Percentiles rank a stretch among this genome's conserved stretches.
Evolutionary conservation across 2,329 filamentous ascomycete genomes (phyloP).

Genomic region (Penicillium sp.): DNA sequence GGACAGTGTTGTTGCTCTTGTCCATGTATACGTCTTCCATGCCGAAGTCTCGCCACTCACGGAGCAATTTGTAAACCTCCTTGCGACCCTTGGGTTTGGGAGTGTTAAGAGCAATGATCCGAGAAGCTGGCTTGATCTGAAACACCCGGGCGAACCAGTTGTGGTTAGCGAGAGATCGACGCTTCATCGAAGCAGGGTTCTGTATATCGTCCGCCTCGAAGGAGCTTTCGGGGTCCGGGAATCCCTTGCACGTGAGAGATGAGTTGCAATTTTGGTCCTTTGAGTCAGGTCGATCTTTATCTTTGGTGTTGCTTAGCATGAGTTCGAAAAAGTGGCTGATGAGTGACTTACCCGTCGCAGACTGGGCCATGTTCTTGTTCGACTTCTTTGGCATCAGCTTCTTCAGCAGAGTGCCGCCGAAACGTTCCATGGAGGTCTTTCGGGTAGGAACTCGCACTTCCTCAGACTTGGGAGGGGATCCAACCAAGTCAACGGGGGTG

Average conservation of each 20-base stretch:
- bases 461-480: neutral
- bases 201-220: conserved; percentile 20
- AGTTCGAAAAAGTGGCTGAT: neutral
- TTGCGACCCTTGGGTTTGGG: conserved; percentile 74
- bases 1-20: conserved; percentile 77
- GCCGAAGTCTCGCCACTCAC: conserved; percentile 82
- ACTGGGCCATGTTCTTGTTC: conserved; percentile 36
- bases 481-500: conserved; percentile 20
- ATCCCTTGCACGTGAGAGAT: conserved; percentile 13
- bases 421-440: conserved; percentile 33
- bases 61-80: conserved; percentile 74
- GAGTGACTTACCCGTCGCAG: conserved; percentile 43
- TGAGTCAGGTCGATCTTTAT: neutral
- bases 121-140: conserved; percentile 80
- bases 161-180: conserved; percentile 51
- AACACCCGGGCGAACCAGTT: conserved; percentile 91
- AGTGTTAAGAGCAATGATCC: conserved; percentile 74
- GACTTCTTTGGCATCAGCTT: conserved; percentile 57
- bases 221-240: conserved; percentile 22
- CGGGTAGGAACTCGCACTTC: conserved; percentile 17
- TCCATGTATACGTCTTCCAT: conserved; percentile 78
- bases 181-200: conserved; percentile 18
- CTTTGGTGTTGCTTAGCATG: conserved; percentile 8
- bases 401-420: conserved; percentile 53
- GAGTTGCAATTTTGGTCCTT: conserved; percentile 14